phyloP scores from a whole-genome alignment of 306 rosid species.

The Ormosia semicastrata region DNA sequence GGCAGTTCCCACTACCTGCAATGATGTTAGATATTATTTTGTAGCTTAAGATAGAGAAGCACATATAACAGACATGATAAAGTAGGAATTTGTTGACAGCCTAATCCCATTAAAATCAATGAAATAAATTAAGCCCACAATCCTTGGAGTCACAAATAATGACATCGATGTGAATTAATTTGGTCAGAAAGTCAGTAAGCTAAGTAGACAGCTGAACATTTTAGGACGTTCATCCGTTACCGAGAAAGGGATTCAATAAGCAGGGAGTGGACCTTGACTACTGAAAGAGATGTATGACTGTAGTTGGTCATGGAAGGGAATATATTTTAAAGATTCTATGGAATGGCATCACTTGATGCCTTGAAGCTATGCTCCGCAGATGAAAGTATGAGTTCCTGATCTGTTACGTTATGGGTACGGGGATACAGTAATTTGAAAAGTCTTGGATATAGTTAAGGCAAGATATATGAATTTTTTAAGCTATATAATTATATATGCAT shows the following conservation, averaged over 20 bases:
- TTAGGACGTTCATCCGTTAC: neutral
- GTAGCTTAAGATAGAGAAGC: neutral
- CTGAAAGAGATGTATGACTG: neutral
- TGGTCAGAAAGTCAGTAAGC: neutral
- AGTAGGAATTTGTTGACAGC: neutral
- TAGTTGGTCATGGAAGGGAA: neutral
- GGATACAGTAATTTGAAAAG: neutral
- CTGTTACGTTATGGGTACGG: neutral
- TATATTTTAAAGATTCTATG: neutral
- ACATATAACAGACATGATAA: neutral
- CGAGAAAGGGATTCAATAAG: neutral
- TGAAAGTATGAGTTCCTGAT: neutral
- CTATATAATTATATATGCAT: neutral
- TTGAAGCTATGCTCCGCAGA: neutral
- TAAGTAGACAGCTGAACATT: neutral
- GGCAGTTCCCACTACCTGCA: slow-evolving; percentile 76
- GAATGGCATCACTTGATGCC: neutral
- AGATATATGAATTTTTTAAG: neutral
- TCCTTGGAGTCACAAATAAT: neutral
- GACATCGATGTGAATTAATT: neutral
- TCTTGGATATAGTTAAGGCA: neutral
- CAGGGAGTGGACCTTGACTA: neutral
- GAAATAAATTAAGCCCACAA: neutral
- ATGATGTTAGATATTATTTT: slow-evolving; percentile 26
- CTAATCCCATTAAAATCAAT: neutral